A percentile compares a stretch with the other conserved stretches of the same genome.
phyloP scores from a whole-genome alignment of 2,329 filamentous ascomycete species.

The Ophiostoma angusticollis region DNA sequence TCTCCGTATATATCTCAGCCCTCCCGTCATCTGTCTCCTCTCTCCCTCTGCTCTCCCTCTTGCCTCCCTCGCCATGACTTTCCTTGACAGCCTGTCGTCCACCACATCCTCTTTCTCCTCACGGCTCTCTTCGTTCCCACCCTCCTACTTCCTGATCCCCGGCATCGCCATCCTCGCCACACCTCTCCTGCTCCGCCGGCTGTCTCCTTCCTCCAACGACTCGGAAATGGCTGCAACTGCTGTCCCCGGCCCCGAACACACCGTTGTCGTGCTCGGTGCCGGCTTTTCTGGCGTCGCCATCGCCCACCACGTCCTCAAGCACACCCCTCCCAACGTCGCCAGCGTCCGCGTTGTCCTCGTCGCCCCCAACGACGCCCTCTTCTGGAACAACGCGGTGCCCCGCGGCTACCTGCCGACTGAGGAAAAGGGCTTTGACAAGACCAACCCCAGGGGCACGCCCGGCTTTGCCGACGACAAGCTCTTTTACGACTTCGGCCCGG shows the following conservation, averaged over 20 bases:
- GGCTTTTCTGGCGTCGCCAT: conserved; percentile 33
- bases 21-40: neutral
- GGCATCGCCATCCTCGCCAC: conserved; percentile 6
- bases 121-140: neutral
- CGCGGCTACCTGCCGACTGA: conserved; percentile 17
- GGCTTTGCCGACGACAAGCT: conserved; percentile 15
- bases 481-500: conserved; percentile 35
- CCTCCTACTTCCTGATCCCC: conserved; percentile 8
- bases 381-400: conserved; percentile 15
- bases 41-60: no score
- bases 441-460: conserved; percentile 2
- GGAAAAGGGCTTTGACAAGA: conserved; percentile 16
- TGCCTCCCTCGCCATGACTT: neutral
- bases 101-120: no score
- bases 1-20: no score
- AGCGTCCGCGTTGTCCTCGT: conserved; percentile 22
- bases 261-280: conserved; percentile 37
- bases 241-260: conserved; percentile 15
- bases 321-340: conserved; percentile 25
- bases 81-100: neutral
- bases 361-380: conserved; percentile 17
- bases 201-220: neutral
- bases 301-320: conserved; percentile 38
- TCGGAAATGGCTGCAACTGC: neutral
- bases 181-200: conserved; percentile 5